Evolutionary conservation across 2,329 filamentous ascomycete species (phyloP), one percentile per base, ranked within the genome.

Genomic region (Penicillium sp.): DNA sequence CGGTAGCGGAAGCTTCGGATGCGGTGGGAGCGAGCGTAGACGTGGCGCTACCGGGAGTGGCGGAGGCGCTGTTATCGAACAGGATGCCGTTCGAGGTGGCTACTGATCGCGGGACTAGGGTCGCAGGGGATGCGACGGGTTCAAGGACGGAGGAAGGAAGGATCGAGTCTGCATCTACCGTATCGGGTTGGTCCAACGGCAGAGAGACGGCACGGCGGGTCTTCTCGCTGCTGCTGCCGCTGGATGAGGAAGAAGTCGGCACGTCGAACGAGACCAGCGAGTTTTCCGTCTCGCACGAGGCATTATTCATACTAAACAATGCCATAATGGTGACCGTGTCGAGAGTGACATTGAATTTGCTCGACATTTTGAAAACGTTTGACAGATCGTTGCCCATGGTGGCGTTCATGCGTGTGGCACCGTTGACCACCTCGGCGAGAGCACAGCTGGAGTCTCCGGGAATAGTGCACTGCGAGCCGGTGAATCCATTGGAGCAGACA

Each of bases 401-500:
- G 29, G 88, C 89, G 62, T 91, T 85, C 44, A 67, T 71, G 36
- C 57, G 55, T 5, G 56, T 62, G 0, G 60, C 59, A 37, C 72
- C 70, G 26, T 73, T 66, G 13, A 68, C 66, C 24, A 73, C 56
- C 32, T 64, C 54, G 2, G 73, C 75, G 0, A 77, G 82, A 5
- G 78, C 76, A 59, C 84, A 87, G 40, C 70, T 70, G 25, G 76
- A 71, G 47, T 77, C 76, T 11, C 73, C 68, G 11, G 69, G 55
- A 4, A 68, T 70, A 2, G 69, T 74, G 61, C 84, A 88, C 12
- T 72, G 76, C 1, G 70, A 70, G 24, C 84, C 84, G 0, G 86
- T 90, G 65, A 91, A 97, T 1, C 90, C 89, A 59, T 93, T 90
- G 24, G 85, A 82, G 68, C 91, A 98, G 38, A 96, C 82, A 65